phyloP scores from a whole-genome alignment of 257 asterid species.

The Penstemon barbatus region DNA sequence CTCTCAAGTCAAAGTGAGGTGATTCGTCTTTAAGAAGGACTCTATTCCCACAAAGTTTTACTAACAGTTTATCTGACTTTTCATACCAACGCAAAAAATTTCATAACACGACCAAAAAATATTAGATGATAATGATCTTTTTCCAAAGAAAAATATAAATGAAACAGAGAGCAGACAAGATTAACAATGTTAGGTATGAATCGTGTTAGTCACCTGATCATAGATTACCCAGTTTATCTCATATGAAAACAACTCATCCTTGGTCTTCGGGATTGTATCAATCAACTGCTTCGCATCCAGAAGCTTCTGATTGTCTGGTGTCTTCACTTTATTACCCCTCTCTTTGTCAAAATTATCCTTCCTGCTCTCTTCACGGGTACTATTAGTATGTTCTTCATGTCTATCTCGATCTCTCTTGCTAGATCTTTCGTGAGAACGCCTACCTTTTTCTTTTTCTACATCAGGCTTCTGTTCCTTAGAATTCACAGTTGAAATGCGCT shows the following conservation, averaged over 20 bases:
- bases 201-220: conserved; percentile 66
- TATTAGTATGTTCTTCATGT: conserved; percentile 52
- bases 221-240: conserved; percentile 83
- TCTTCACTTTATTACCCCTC: conserved; percentile 53
- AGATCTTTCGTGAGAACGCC: conserved; percentile 73
- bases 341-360: conserved; percentile 60
- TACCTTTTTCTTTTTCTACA: conserved; percentile 64
- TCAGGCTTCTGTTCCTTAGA: conserved; percentile 71
- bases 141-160: conserved; percentile 14
- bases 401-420: conserved; percentile 78
- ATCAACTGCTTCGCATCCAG: conserved; percentile 94
- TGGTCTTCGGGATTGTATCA: conserved; percentile 95
- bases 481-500: conserved; percentile 57
- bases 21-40: conserved; percentile 9
- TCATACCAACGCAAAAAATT: neutral
- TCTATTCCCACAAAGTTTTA: neutral
- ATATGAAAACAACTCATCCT: conserved; percentile 86
- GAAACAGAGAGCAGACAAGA: conserved; percentile 11
- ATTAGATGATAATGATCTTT: neutral
- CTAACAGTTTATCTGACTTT: neutral
- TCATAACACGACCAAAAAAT: neutral
- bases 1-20: conserved; percentile 6
- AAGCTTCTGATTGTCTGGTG: conserved; percentile 78
- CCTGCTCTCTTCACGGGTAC: conserved; percentile 58
- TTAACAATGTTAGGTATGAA: conserved; percentile 22